These are phyloP conservation scores for Asterophora parasitica DNA, from an alignment of 768 basidiomycete genomes.

Conservation along the genomic window DNA sequence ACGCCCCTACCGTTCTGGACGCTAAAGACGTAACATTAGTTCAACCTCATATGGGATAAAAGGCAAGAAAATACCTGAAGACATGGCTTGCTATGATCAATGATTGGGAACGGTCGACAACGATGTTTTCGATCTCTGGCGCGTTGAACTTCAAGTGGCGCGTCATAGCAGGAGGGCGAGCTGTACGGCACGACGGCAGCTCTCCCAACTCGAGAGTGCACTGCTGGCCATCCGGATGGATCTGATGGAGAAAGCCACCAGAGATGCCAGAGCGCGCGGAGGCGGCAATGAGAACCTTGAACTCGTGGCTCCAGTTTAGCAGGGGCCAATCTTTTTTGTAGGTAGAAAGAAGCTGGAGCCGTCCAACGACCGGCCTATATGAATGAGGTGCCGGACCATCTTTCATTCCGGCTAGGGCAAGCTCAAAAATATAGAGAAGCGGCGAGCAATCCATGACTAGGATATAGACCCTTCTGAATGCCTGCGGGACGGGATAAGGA, in stretches of 20 bases:
- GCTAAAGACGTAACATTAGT: constrained; percentile 12
- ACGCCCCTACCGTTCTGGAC: constrained; percentile 38
- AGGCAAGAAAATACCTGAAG: constrained; percentile 26
- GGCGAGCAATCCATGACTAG: constrained; percentile 43
- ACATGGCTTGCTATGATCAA: constrained; percentile 41
- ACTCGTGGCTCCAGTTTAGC: constrained; percentile 44
- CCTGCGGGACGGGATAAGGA: constrained; percentile 25
- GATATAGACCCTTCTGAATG: constrained; percentile 39
- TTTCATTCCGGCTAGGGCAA: constrained; percentile 46
- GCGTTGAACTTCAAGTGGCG: constrained; percentile 42
- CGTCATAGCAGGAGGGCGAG: constrained; percentile 37
- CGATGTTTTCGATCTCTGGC: constrained; percentile 38
- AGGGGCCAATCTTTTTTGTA: constrained; percentile 48
- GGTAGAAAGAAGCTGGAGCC: constrained; percentile 39
- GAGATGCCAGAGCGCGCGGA: constrained; percentile 37
- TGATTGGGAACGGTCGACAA: constrained; percentile 40
- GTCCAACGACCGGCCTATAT: constrained; percentile 32
- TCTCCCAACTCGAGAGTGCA: constrained; percentile 40
- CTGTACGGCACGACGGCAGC: constrained; percentile 44
- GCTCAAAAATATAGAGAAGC: constrained; percentile 46
- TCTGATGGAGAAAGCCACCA: constrained; percentile 43
- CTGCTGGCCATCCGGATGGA: constrained; percentile 34
- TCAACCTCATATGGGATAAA: background rate
- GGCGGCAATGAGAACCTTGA: constrained; percentile 34
- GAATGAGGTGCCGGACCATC: constrained; percentile 41